A percentile compares a stretch with the other conserved stretches of the same genome.
Conservation (phyloP, 257 asterid genomes). For the Plantago major region DNA sequence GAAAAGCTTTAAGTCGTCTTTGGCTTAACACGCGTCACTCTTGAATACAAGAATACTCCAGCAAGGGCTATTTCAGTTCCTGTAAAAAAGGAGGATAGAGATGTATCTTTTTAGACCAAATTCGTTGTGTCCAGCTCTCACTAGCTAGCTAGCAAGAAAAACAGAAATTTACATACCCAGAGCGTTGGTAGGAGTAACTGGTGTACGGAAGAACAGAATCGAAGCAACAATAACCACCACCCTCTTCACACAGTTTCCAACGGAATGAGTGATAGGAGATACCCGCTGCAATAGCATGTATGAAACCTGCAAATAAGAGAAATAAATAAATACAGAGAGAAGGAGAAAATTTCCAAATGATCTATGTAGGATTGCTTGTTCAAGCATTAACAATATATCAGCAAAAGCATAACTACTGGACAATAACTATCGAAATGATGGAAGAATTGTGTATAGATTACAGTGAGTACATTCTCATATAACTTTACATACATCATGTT, state of each 20-base stretch:
- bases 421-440: no score
- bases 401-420: no score
- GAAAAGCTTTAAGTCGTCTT: constrained; percentile 45
- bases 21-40: constrained; percentile 66
- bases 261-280: constrained; percentile 94
- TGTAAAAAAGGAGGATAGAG: constrained; percentile 21
- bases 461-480: no score
- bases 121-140: not conserved
- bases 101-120: not conserved
- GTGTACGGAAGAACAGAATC: constrained; percentile 83
- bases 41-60: constrained; percentile 88
- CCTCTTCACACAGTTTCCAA: constrained; percentile 87
- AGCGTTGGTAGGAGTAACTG: constrained; percentile 65
- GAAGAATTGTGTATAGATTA: no score
- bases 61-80: constrained; percentile 89
- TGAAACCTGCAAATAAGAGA: constrained; percentile 55
- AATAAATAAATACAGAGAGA: no score
- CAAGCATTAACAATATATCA: no score
- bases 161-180: constrained; percentile 42
- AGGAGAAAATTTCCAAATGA: no score
- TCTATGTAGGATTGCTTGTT: no score
- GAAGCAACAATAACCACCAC: constrained; percentile 89
- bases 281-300: constrained; percentile 93
- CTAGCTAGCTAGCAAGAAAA: not conserved
- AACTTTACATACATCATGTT: no score